Base-by-base conservation (phyloP, 2,329 filamentous ascomycete species). In the Pyrenophora seminiperda region DNA sequence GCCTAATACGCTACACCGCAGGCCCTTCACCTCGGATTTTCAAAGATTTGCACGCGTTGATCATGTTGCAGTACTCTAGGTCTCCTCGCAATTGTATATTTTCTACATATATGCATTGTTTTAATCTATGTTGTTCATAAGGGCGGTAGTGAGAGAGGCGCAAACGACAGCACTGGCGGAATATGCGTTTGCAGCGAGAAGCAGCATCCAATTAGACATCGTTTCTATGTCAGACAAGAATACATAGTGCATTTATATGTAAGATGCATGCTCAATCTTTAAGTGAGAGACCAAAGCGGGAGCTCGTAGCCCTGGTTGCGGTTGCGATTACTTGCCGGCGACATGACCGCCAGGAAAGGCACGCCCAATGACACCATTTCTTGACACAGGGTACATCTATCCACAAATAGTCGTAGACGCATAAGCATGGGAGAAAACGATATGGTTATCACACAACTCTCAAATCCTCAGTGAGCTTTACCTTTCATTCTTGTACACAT, bases 81-180 rank as follows among this genome's bases (percentile, higher is more conserved):
- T 11, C 10, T 3, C 9, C 9, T 9, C 13, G 1, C 9, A 10
- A 27, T 3, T 11, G 9, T 11, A 10, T 11, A 11, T 10, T 27
- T 10, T 11, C 7, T 27, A 11, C 3, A 4, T 11, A 11, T 7
- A 11, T 5, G 20, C 13, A 14, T 29, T 18, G 14, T n/a, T 36
- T 5, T 3, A 34, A 22, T 29, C 17, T 13, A 15, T 9, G 14
- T n/a, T 17, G 3, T 31, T 22, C 22, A 14, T 20, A 30, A 27
- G 31, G n/a, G 19, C 14, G 14, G 20, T 14, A 20, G 42, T 43
- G 42, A 34, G 31, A 40, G 22, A 38, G 30, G 18, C 38, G 41
- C 45, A 56, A 38, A 56, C 45, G 36, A 3, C n/a, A 14, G n/a
- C 33, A 29, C 22, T 15, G 9, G 7, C n/a, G 18, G 29, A 27